A percentile compares a stretch with the other conserved stretches of the same genome.
phyloP scores from a whole-genome alignment of 2,329 filamentous ascomycete genomes.

The Diaporthe amygdali region DNA sequence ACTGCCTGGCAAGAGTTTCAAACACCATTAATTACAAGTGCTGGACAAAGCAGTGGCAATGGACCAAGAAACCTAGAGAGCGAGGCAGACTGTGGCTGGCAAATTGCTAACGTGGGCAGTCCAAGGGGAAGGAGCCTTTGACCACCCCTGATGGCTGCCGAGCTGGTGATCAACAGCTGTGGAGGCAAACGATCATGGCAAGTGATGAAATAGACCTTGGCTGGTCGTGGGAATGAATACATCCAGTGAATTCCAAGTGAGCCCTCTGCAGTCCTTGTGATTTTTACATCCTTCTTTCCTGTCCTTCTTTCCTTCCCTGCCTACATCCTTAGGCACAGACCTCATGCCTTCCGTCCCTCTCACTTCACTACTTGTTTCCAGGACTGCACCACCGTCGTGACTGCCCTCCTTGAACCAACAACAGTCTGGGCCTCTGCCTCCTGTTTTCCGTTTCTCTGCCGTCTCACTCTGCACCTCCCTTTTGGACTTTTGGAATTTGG shows the following conservation, averaged over 20 bases:
- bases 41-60: too few relatives aligned
- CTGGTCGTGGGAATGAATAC: too few relatives aligned
- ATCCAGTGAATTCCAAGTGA: not conserved
- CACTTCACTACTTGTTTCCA: not conserved
- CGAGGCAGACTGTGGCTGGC: too few relatives aligned
- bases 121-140: not conserved
- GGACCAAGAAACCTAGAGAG: too few relatives aligned
- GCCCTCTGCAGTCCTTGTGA: not conserved
- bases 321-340: not conserved
- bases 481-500: slow-evolving; percentile 4
- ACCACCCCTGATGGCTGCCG: not conserved
- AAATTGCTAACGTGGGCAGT: not conserved
- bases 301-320: not conserved
- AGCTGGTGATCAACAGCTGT: not conserved
- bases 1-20: too few relatives aligned
- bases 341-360: not conserved
- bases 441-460: not conserved
- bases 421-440: not conserved
- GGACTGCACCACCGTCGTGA: not conserved
- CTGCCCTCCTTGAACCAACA: not conserved
- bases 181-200: not conserved
- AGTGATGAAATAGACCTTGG: not conserved
- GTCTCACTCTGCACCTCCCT: not conserved
- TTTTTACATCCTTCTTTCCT: not conserved
- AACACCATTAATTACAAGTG: too few relatives aligned